phyloP scores from a whole-genome alignment of 352 stramenopile species.

The Pythium coloratum region DNA sequence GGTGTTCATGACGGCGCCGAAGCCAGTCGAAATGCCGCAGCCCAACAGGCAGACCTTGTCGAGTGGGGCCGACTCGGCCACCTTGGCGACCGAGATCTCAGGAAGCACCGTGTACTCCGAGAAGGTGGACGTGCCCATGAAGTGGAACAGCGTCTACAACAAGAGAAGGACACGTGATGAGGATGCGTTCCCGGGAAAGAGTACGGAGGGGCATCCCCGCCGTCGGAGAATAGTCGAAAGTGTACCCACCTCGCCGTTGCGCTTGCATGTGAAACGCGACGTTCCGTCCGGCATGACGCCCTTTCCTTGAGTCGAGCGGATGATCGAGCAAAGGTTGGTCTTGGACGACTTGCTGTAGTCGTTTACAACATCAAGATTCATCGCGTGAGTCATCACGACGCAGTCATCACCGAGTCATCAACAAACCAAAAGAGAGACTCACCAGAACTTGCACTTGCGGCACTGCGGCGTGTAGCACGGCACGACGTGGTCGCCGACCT shows the following conservation, averaged over 20 bases:
- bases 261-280: slow-evolving; percentile 87
- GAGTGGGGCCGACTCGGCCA: slow-evolving; percentile 61
- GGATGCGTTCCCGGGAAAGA: not conserved
- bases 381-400: not conserved
- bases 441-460: slow-evolving; percentile 89
- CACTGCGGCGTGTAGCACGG: slow-evolving; percentile 95
- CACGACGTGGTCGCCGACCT: slow-evolving; percentile 92
- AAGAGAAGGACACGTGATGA: not conserved
- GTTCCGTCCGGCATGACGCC: slow-evolving; percentile 83
- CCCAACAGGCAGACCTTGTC: slow-evolving; percentile 94
- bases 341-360: slow-evolving; percentile 69
- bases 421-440: slow-evolving; percentile 14
- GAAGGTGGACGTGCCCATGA: slow-evolving; percentile 89
- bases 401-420: not conserved
- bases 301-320: slow-evolving; percentile 74
- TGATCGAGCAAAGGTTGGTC: slow-evolving; percentile 87
- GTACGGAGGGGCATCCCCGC: not conserved
- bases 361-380: slow-evolving; percentile 1
- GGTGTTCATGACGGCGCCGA: slow-evolving; percentile 81
- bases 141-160: slow-evolving; percentile 73
- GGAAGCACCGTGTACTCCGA: slow-evolving; percentile 88
- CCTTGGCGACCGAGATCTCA: slow-evolving; percentile 84
- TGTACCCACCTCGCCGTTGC: slow-evolving; percentile 60
- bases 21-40: slow-evolving; percentile 94
- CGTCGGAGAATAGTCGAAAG: slow-evolving; percentile 10